Evolutionary conservation across 345 rosid genomes (phyloP), one percentile per base, ranked within the genome.

Genomic region (Rhodamnia rubescens): DNA sequence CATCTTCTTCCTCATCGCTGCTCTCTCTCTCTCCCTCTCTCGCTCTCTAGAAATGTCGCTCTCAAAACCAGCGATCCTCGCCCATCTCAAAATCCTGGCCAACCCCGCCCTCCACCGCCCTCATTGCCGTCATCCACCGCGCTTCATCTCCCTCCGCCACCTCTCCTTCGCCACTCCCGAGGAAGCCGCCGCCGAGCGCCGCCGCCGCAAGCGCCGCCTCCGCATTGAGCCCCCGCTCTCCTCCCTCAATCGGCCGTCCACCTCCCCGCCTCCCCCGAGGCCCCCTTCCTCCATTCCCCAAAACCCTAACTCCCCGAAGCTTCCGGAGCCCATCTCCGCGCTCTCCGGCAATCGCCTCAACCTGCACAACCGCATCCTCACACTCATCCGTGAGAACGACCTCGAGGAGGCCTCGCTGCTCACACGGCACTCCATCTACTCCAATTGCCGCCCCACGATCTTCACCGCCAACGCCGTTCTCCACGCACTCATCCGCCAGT

Each of bases 181-280:
- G 88, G 99, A 97, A 82, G 99, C 99, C 14, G 97, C 96, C 1
- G 97, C 98, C 2, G 98, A 94, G 53, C 97, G 98, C 64, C 98
- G 98, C 51, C 98, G 95, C 44, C 94, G 98, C 83, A 95, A 95
- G 89, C 95, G 98, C 84, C 96, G 94, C 52, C 94, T 91, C 80
- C 98, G 97, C 78, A 92, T 95, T 88, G 96, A 95, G 84, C 98
- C 98, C 5, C 98, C 99, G 0, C 91, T 93, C 51, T 91, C 94
- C 40, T 91, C 97, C 21, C 90, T 92, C 85, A 85, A 91, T 86
- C 96, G 97, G 40, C 49, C 93, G 42, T 92, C 92, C 36, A 92
- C 92, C 80, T 92, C 88, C 55, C 89, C 87, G 2, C 90, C 90
- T 15, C 90, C 87, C 26, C 88, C 92, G 2, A 95, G 87, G 88